Base-by-base conservation (phyloP, 1,284 basidiomycete genomes). In the Puccinia polysora region DNA sequence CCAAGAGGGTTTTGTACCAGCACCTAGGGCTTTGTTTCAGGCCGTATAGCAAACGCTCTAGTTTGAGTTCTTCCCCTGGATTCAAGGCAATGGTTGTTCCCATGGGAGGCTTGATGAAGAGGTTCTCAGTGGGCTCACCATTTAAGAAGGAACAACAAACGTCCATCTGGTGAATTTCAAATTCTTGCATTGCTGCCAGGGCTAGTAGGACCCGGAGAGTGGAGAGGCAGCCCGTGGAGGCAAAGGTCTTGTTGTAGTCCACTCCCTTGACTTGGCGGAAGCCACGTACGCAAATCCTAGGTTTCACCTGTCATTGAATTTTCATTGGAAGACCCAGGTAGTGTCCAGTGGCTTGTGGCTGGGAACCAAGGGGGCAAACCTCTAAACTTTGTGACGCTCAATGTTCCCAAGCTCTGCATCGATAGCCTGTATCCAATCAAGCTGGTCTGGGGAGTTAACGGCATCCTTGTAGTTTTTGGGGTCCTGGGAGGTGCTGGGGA, bases 211-310 rank as follows among this genome's bases (percentile, higher is more conserved):
- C 36, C 10, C 74, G 65, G 8, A 55, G 52, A 23, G 67, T 49
- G 10, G 36, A 47, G 8, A 47, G 10, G 20, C 62, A 30, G 2
- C 47, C 45, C 20, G 74, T 73, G 5, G 73, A 67, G 8, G 73
- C 65, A 55, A 62, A 74, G 20, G 73, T 73, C 36, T 74, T 72
- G 40, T 55, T 47, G 70, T 55, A 74, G 23, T 74, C 62, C 18
- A 71, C 18, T 10, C 73, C 72, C 20, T 69, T 20, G n/a, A 23
- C 18, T 47, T 74, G 74, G 12, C 23, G n/a, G 64, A 49, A 74
- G 49, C 74, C 74, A 28, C 59, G 36, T 49, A 67, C 74, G 45
- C 73, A 71, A 20, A 73, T 53, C 32, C 74, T 15, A 7, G 73
- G 63, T 55, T 74, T 73, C 49, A 7, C 15, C 20, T 20, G 14